phyloP scores from a whole-genome alignment of 176 grass and related monocot species.

The Cocos nucifera region DNA sequence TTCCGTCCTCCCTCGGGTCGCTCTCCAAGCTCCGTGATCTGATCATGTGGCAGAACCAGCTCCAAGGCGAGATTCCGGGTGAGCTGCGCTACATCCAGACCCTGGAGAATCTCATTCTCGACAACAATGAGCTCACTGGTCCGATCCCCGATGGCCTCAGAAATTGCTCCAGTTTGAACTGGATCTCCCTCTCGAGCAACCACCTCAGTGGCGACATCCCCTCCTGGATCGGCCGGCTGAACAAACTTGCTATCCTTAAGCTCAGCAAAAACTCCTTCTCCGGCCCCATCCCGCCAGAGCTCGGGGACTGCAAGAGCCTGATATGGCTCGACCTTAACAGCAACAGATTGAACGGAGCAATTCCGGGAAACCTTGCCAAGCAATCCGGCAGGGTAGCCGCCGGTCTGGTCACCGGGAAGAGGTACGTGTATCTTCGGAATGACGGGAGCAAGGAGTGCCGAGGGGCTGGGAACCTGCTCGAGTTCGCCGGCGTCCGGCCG shows the following conservation, averaged over 20 bases:
- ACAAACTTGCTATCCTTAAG: slow-evolving; percentile 13
- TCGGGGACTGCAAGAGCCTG: slow-evolving; percentile 17
- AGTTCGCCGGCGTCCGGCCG: slow-evolving; percentile 15
- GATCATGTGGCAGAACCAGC: slow-evolving; percentile 22
- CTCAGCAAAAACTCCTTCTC: slow-evolving; percentile 16
- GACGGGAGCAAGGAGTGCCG: slow-evolving; percentile 14
- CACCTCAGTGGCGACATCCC: slow-evolving; percentile 9
- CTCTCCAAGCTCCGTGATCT: slow-evolving; percentile 11
- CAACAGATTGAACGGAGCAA: slow-evolving; percentile 8
- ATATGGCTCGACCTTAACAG: slow-evolving; percentile 15
- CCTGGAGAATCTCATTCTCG: slow-evolving; percentile 18
- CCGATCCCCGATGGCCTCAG: neutral
- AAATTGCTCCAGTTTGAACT: slow-evolving; percentile 8
- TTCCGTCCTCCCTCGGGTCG: neutral
- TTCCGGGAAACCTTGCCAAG: neutral
- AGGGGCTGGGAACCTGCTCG: slow-evolving; percentile 13
- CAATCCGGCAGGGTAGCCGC: slow-evolving; percentile 7
- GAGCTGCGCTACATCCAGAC: neutral
- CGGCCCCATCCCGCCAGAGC: slow-evolving; percentile 10
- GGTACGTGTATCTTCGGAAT: slow-evolving; percentile 20
- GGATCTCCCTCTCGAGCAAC: slow-evolving; percentile 16
- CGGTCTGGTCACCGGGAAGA: slow-evolving; percentile 17
- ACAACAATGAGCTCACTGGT: slow-evolving; percentile 14
- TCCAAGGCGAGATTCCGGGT: slow-evolving; percentile 12
- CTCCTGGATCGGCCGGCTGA: slow-evolving; percentile 10